Evolutionary conservation across 192 early-diverging fungal genomes (phyloP), one percentile per base, ranked within the genome.

Genomic region (Backusella mclennaniae): DNA sequence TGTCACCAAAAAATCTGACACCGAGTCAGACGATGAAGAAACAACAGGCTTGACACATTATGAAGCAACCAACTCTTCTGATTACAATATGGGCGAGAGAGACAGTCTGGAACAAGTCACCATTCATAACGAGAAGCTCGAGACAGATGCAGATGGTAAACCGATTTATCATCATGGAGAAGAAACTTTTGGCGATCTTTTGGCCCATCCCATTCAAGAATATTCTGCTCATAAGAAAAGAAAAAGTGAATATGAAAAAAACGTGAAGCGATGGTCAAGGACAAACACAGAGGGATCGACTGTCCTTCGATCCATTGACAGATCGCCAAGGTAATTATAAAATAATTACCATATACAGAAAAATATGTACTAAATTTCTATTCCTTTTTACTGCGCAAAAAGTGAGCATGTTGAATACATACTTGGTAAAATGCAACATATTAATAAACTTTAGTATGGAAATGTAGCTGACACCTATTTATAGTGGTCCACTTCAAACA

Each of bases 401-500:
- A 63, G 56, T 29, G 56, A 63, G 23, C 56, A 26, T 63, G 9
- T 14, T 63, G 56, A 63, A 9, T 63, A 26, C 23, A 63, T 63
- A 63, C 56, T 63, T 63, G 56, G 56, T 63, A 63, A 33, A 56
- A 21, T 39, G 11, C 38, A 52, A 53, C 19, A 56, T 56, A 56
- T 26, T 56, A 56, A 26, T 56, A 44, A 23, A 9, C 11, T 56
- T 63, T 59, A 26, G n/a, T 26, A 9, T 63, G 12, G 29, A 63
- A 29, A 63, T 63, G 4, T 12, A 63, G 3, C 56, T 63, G 26
- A 63, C 6, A 29, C 9, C 21, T 63, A 63, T 66, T 23, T 67
- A 29, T 49, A 81, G 80, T 81, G 14, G 73, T 81, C 14, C 80
- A 81, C 66, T 81, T 81, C 31, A 71, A 73, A 41, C 76, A 81